Conservation (phyloP, 1,284 basidiomycete species). For the Ganoderma lingzhi region DNA sequence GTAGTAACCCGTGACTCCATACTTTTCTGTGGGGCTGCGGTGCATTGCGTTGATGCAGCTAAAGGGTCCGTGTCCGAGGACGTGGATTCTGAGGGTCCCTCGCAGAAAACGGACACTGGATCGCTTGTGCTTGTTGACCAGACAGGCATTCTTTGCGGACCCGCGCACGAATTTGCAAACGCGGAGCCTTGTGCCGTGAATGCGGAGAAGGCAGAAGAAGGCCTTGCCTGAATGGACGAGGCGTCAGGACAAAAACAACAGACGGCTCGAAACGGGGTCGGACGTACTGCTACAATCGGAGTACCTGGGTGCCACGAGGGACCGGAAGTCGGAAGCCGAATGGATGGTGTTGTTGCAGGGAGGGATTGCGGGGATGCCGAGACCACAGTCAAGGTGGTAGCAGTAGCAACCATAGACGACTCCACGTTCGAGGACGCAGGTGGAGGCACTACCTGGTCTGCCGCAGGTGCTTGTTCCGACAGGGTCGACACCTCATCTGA, state of each 20-base stretch:
- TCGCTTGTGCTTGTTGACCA: slow-evolving; percentile 19
- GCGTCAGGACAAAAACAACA: neutral
- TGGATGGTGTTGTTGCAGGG: neutral
- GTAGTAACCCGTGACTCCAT: slow-evolving; percentile 1
- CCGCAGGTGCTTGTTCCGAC: neutral
- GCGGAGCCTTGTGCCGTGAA: slow-evolving; percentile 32
- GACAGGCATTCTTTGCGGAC: slow-evolving; percentile 10
- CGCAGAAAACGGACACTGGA: neutral
- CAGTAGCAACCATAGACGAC: neutral
- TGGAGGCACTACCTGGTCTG: neutral
- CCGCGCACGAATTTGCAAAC: slow-evolving; percentile 19
- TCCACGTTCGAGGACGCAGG: neutral
- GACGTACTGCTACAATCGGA: slow-evolving; percentile 24
- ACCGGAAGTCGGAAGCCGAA: neutral
- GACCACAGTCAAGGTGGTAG: neutral
- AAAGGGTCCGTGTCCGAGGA: slow-evolving; percentile 25
- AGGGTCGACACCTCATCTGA: slow-evolving; percentile 2
- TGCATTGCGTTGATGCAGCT: slow-evolving; percentile 26
- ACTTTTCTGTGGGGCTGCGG: slow-evolving; percentile 32
- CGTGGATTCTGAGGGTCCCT: neutral
- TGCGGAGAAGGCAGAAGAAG: slow-evolving; percentile 38
- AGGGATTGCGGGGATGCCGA: neutral
- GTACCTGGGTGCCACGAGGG: slow-evolving; percentile 17
- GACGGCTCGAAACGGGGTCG: neutral
- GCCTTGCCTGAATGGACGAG: slow-evolving; percentile 32